These are phyloP conservation scores for Nannochloris sp. DNA, from an alignment of 139 green algal species.

Conservation along the genomic window DNA sequence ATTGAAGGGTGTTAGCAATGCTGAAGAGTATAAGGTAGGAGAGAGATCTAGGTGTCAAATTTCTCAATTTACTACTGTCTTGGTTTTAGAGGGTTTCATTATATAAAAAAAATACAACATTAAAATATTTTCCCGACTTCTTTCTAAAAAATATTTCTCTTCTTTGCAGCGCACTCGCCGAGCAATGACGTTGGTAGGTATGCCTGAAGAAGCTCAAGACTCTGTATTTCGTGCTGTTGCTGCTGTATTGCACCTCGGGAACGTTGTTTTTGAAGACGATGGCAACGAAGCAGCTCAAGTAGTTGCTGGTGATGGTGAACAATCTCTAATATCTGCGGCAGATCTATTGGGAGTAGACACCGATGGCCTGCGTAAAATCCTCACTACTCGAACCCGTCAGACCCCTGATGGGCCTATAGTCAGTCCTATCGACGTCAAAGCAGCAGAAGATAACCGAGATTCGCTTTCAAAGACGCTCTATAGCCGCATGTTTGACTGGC, in stretches of 20 bases:
- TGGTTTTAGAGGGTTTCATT: background rate
- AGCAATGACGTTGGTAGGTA: slow-evolving; percentile 93
- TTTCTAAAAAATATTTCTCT: background rate
- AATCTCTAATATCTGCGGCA: slow-evolving; percentile 43
- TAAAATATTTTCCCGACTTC: background rate
- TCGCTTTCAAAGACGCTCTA: slow-evolving; percentile 95
- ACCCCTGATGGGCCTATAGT: slow-evolving; percentile 87
- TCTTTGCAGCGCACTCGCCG: slow-evolving; percentile 59
- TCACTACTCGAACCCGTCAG: slow-evolving; percentile 84
- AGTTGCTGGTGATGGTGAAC: slow-evolving; percentile 12
- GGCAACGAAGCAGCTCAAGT: slow-evolving; percentile 14
- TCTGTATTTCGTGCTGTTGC: slow-evolving; percentile 78
- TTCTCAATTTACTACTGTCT: slow-evolving; percentile 6
- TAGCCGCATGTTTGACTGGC: slow-evolving; percentile 94
- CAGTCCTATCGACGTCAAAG: slow-evolving; percentile 71
- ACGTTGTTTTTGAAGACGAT: slow-evolving; percentile 72
- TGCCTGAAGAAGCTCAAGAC: slow-evolving; percentile 69
- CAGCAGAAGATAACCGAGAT: slow-evolving; percentile 82
- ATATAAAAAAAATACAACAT: background rate
- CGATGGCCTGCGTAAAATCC: slow-evolving; percentile 67
- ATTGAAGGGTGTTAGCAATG: slow-evolving; percentile 77
- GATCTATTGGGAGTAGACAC: slow-evolving; percentile 66
- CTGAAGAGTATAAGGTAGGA: slow-evolving; percentile 84
- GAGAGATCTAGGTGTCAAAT: background rate
- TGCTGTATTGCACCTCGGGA: slow-evolving; percentile 94